Evolutionary conservation across 2,329 filamentous ascomycete species (phyloP).

Genomic region (Clarireedia paspali): DNA sequence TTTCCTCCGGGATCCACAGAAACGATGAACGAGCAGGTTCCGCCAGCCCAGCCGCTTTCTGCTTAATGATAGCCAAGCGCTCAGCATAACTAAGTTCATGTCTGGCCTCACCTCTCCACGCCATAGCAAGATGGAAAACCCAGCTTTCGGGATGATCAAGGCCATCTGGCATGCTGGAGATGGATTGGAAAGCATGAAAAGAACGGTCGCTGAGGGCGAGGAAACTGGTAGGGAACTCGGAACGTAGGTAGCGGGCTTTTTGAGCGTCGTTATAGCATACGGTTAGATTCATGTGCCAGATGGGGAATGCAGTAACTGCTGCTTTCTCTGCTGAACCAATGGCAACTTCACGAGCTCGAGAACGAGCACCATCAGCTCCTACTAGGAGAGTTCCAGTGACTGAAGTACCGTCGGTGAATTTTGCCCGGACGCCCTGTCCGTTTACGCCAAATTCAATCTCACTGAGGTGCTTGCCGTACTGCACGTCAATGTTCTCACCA

Average conservation of each 20-base stretch:
- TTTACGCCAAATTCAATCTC: neutral
- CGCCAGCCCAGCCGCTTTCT: neutral
- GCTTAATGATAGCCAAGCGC: neutral
- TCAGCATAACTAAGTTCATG: neutral
- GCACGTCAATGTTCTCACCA: neutral
- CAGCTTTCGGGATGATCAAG: neutral
- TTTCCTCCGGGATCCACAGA: neutral
- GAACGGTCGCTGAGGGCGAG: neutral
- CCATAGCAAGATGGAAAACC: neutral
- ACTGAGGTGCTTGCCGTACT: neutral
- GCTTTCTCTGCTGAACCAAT: neutral
- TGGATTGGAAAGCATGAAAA: neutral
- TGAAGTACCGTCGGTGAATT: slow-evolving; percentile 37
- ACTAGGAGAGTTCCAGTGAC: slow-evolving; percentile 19
- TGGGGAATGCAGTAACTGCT: neutral
- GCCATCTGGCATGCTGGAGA: neutral
- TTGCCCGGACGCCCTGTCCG: slow-evolving; percentile 19
- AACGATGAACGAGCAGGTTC: neutral
- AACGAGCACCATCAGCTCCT: neutral
- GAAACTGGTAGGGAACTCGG: neutral
- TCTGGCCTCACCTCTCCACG: neutral
- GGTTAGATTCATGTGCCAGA: neutral
- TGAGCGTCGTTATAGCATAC: neutral
- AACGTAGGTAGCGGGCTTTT: neutral
- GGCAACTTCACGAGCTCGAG: neutral